Percentiles rank a stretch among this genome's conserved stretches.
Evolutionary conservation across 2,329 filamentous ascomycete genomes (phyloP).

Genomic region (Tolypocladium nubicola): DNA sequence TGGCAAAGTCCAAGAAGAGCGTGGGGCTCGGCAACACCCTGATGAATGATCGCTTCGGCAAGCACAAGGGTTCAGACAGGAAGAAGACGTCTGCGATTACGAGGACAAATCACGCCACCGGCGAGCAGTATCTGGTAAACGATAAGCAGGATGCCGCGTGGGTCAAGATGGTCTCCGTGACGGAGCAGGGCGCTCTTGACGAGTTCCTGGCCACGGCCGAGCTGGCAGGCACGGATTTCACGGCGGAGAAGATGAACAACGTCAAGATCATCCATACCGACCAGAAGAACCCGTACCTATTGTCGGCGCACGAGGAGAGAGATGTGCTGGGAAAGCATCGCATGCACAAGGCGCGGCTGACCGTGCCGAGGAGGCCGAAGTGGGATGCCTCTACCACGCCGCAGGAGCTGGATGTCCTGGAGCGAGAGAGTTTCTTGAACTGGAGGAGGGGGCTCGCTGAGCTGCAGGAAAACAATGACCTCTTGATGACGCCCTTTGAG

Average conservation of each 20-base stretch:
- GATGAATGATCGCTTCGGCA: conserved; percentile 98
- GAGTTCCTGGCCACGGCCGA: conserved; percentile 95
- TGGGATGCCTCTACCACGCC: conserved; percentile 85
- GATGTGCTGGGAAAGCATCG: conserved; percentile 71
- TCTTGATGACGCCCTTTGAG: conserved; percentile 97
- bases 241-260: conserved; percentile 97
- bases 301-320: conserved; percentile 77
- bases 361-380: conserved; percentile 77
- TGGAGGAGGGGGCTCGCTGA: conserved; percentile 90
- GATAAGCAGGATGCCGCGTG: conserved; percentile 83
- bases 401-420: conserved; percentile 65
- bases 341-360: conserved; percentile 67
- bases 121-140: conserved; percentile 88
- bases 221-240: conserved; percentile 96
- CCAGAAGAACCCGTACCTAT: conserved; percentile 87
- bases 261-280: conserved; percentile 97
- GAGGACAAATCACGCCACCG: conserved; percentile 67
- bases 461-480: conserved; percentile 83
- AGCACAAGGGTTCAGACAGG: conserved; percentile 75
- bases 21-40: conserved; percentile 93
- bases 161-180: conserved; percentile 99
- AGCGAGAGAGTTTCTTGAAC: conserved; percentile 70
- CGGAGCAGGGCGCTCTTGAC: conserved; percentile 90
- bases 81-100: conserved; percentile 53
- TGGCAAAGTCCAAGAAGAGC: conserved; percentile 86